phyloP scores from a whole-genome alignment of 2,329 filamentous ascomycete genomes.

The Botrytis elliptica region DNA sequence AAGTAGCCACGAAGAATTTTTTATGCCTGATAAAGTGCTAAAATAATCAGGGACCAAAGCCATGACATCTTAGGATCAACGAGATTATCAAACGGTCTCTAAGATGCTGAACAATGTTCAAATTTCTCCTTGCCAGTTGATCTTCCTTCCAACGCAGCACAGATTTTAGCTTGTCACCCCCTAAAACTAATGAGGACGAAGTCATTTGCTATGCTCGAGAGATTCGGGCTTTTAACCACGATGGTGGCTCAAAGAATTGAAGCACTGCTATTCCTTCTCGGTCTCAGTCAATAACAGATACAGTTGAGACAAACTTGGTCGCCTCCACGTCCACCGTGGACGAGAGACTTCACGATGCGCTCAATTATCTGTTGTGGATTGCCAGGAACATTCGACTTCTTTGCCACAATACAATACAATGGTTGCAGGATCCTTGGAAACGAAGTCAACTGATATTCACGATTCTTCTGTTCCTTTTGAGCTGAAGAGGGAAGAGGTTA shows the following conservation, averaged over 20 bases:
- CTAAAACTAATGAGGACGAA: no score
- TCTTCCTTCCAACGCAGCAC: neutral
- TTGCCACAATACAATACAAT: neutral
- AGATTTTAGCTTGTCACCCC: neutral
- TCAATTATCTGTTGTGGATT: neutral
- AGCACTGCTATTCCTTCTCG: neutral
- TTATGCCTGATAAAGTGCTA: neutral
- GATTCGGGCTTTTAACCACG: no score
- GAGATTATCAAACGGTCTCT: neutral
- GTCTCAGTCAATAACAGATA: neutral
- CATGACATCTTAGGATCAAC: neutral
- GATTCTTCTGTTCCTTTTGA: neutral
- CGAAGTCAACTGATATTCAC: neutral
- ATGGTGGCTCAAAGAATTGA: neutral
- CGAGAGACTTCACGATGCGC: no score
- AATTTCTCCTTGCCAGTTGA: neutral
- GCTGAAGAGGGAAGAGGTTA: neutral
- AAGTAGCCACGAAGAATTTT: no score
- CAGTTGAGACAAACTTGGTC: neutral
- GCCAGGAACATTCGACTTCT: neutral
- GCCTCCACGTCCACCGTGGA: neutral
- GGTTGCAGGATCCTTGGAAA: neutral
- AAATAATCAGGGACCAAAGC: neutral
- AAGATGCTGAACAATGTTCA: neutral
- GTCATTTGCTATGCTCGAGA: no score